phyloP scores from a whole-genome alignment of 2,329 filamentous ascomycete genomes.

The Colletotrichum liriopes region DNA sequence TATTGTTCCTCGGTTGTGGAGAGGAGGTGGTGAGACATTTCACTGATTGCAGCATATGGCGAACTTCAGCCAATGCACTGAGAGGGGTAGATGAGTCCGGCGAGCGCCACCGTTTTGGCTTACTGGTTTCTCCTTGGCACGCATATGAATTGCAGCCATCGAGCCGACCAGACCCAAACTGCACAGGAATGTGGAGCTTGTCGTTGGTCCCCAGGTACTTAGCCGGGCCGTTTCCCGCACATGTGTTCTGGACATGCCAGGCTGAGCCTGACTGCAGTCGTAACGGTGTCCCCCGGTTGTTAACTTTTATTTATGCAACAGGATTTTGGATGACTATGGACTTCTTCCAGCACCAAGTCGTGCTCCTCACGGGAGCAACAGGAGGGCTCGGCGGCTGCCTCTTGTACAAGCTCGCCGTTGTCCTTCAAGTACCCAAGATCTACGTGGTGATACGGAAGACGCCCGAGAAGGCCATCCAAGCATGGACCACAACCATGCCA shows the following conservation, averaged over 20 bases:
- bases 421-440: neutral
- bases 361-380: neutral
- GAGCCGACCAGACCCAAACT: neutral
- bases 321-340: neutral
- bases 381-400: neutral
- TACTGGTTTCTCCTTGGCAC: neutral
- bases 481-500: neutral
- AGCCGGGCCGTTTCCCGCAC: neutral
- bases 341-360: neutral
- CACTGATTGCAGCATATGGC: neutral
- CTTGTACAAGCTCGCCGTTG: constrained; percentile 3
- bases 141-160: neutral
- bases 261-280: neutral
- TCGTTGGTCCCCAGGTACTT: neutral
- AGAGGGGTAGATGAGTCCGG: neutral
- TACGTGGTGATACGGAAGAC: constrained; percentile 9
- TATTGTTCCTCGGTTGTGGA: neutral
- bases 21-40: neutral
- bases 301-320: no score
- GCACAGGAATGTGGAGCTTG: neutral
- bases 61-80: neutral
- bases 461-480: neutral
- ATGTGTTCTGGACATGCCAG: neutral
- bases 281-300: no score
- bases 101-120: neutral